Percentiles rank a stretch among this genome's conserved stretches.
Evolutionary conservation across 768 basidiomycete genomes (phyloP).

Genomic region (Saitozyma podzolica): DNA sequence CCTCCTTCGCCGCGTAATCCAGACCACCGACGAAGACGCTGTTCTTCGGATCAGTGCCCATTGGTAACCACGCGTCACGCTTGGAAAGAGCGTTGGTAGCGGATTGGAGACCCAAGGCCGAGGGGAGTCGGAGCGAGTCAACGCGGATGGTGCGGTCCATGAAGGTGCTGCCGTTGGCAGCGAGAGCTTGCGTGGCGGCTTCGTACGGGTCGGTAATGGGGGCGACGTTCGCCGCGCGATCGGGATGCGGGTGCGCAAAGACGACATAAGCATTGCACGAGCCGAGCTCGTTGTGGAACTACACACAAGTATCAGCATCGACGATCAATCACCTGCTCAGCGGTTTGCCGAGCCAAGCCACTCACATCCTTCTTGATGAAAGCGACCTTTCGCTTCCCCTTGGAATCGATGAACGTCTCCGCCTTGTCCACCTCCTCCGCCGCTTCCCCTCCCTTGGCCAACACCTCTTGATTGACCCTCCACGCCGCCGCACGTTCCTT

Average conservation of each 20-base stretch:
- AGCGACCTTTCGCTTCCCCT: constrained; percentile 88
- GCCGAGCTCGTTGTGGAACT: constrained; percentile 76
- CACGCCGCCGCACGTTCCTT: constrained; percentile 51
- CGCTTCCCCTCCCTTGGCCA: constrained; percentile 56
- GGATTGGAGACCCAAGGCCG: constrained; percentile 40
- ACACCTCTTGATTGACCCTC: constrained; percentile 50
- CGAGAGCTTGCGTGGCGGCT: constrained; percentile 65
- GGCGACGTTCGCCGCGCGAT: constrained; percentile 51
- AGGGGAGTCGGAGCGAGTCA: constrained; percentile 61
- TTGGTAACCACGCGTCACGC: constrained; percentile 48
- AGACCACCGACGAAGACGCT: constrained; percentile 90
- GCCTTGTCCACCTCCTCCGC: constrained; percentile 55
- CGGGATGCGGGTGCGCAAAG: constrained; percentile 66
- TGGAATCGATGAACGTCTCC: constrained; percentile 69
- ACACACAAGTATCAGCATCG: constrained; percentile 1
- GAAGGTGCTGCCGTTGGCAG: constrained; percentile 71
- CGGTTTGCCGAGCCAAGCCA: constrained; percentile 1
- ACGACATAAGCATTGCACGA: constrained; percentile 86
- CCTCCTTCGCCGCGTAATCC: constrained; percentile 87
- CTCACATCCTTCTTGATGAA: constrained; percentile 77
- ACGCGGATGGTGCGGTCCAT: constrained; percentile 77
- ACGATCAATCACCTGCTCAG: neutral
- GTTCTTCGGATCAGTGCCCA: constrained; percentile 66
- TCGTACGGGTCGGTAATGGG: constrained; percentile 57
- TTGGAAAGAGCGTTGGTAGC: constrained; percentile 48